Percentiles rank a stretch among this genome's conserved stretches.
Evolutionary conservation across 129 eudicot genomes (phyloP).

Genomic region (Glebionis coronaria): DNA sequence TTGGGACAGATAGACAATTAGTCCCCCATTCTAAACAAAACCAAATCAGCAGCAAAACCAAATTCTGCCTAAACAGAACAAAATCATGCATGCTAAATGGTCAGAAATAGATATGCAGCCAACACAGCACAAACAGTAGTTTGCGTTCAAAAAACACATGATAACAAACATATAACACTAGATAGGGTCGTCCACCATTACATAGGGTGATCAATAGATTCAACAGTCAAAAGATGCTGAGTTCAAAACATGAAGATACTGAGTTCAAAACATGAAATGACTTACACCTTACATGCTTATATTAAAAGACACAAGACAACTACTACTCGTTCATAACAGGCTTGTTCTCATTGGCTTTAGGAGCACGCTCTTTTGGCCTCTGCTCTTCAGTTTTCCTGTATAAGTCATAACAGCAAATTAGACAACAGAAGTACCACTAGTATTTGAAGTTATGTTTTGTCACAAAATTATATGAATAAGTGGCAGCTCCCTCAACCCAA

Average conservation of each 20-base stretch:
- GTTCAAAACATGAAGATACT: background rate
- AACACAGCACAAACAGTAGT: background rate
- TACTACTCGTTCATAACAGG: slow-evolving; percentile 82
- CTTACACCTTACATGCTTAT: slow-evolving; percentile 19
- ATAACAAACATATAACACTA: background rate
- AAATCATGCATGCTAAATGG: background rate
- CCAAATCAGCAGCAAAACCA: background rate
- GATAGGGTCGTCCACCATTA: background rate
- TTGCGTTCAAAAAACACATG: background rate
- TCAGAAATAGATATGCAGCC: background rate
- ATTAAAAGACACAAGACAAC: background rate
- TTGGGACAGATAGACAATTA: background rate
- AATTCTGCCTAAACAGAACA: background rate
- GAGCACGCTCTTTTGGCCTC: slow-evolving; percentile 79
- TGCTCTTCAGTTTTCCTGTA: slow-evolving; percentile 71
- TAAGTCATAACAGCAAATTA: slow-evolving; percentile 10
- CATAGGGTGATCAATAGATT: background rate
- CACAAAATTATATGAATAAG: background rate
- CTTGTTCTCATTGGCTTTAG: slow-evolving; percentile 86
- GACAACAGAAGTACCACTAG: background rate
- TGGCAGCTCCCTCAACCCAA: no score
- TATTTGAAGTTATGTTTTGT: background rate
- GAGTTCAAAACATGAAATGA: background rate
- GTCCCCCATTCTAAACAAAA: background rate
- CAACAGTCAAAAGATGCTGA: slow-evolving; percentile 9